These are phyloP conservation scores for Fusarium paranaense DNA, from an alignment of 2,329 filamentous ascomycete species.

Conservation along the genomic window DNA sequence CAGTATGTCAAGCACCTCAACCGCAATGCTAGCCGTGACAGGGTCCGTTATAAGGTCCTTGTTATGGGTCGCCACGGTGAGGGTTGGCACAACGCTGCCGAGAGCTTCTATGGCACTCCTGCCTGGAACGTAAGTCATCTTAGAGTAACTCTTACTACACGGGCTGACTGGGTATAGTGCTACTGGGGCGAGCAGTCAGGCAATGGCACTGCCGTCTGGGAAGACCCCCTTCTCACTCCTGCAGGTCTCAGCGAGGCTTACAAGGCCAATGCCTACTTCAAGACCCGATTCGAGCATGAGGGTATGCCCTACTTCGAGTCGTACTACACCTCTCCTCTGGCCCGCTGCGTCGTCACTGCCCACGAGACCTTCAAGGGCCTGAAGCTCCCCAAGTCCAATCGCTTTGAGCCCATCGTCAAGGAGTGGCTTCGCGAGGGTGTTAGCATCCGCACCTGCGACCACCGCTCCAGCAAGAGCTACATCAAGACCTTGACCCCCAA, in stretches of 20 bases:
- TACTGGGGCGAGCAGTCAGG: slow-evolving; percentile 75
- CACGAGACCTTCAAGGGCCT: slow-evolving; percentile 70
- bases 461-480: slow-evolving; percentile 64
- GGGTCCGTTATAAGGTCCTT: slow-evolving; percentile 71
- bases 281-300: slow-evolving; percentile 60
- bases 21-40: slow-evolving; percentile 53
- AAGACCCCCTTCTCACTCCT: slow-evolving; percentile 71
- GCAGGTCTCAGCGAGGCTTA: slow-evolving; percentile 68
- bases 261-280: slow-evolving; percentile 71
- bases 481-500: slow-evolving; percentile 64
- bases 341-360: slow-evolving; percentile 72
- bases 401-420: slow-evolving; percentile 71
- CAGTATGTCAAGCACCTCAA: slow-evolving; percentile 69
- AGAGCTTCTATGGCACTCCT: slow-evolving; percentile 74
- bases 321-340: slow-evolving; percentile 74
- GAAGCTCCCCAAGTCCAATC: slow-evolving; percentile 59
- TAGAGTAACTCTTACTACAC: accelerated
- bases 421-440: slow-evolving; percentile 75
- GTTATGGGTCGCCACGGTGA: slow-evolving; percentile 78
- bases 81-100: slow-evolving; percentile 72
- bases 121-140: slow-evolving; percentile 71
- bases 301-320: slow-evolving; percentile 70
- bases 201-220: slow-evolving; percentile 72
- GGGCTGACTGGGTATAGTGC: slow-evolving; percentile 53
- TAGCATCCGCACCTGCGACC: slow-evolving; percentile 76